Conservation (phyloP, 352 stramenopile species). For the Pythium aquatile region DNA sequence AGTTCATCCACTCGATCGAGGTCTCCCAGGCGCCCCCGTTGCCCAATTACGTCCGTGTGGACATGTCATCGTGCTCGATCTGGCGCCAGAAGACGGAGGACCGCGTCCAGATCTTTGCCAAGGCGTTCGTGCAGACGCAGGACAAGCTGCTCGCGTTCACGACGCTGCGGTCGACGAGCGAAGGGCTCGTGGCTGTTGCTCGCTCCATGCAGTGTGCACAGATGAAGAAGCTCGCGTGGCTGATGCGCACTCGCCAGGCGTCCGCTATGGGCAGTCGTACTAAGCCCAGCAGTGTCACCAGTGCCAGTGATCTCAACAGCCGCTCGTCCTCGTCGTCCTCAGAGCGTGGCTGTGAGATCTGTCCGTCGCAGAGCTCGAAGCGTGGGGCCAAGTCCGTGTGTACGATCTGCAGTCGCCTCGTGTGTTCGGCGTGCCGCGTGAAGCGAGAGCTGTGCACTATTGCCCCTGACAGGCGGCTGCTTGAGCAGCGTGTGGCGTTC, state of each 20-base stretch:
- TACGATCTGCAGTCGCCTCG: conserved; percentile 43
- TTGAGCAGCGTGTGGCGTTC: conserved; percentile 23
- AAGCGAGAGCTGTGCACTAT: conserved; percentile 41
- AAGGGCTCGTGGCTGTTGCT: conserved; percentile 34
- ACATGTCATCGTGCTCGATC: conserved; percentile 55
- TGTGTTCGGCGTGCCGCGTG: conserved; percentile 53
- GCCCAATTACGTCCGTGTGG: conserved; percentile 35
- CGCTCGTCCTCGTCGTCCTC: neutral
- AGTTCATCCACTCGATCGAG: conserved; percentile 64
- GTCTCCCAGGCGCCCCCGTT: conserved; percentile 44
- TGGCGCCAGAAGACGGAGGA: conserved; percentile 41
- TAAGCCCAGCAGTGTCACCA: neutral
- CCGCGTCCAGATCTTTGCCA: conserved; percentile 34
- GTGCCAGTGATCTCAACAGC: conserved; percentile 14
- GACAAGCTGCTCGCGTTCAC: conserved; percentile 42
- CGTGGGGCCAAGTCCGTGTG: conserved; percentile 26
- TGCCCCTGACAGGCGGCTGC: conserved; percentile 2
- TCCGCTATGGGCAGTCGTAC: neutral
- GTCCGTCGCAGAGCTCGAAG: conserved; percentile 6
- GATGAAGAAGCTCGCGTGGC: conserved; percentile 69
- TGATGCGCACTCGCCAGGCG: conserved; percentile 17
- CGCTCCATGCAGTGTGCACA: conserved; percentile 45
- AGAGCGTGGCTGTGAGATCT: conserved; percentile 22
- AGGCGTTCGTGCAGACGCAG: conserved; percentile 33
- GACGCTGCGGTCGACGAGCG: conserved; percentile 31